Evolutionary conservation across 139 green algal genomes (phyloP).

Genomic region (Chlorella sp.): DNA sequence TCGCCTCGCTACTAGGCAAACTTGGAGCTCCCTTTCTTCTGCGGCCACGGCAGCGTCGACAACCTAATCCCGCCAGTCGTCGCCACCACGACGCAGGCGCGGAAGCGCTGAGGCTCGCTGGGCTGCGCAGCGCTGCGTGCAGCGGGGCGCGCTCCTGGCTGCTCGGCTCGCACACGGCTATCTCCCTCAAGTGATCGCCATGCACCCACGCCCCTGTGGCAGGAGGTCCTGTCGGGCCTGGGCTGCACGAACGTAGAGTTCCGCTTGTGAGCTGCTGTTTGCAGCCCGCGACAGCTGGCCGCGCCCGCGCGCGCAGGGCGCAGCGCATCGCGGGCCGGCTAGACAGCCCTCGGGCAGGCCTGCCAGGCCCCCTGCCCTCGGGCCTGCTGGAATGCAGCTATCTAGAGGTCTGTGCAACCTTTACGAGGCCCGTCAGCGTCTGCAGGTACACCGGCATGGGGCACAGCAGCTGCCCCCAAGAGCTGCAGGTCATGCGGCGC

Average conservation of each 20-base stretch:
- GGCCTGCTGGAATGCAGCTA: too few relatives aligned
- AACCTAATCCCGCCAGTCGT: constrained; percentile 34
- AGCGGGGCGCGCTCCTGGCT: neutral
- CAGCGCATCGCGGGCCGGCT: too few relatives aligned
- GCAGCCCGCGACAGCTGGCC: too few relatives aligned
- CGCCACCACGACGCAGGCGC: constrained; percentile 9
- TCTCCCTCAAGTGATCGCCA: too few relatives aligned
- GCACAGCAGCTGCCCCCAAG: constrained; percentile 35
- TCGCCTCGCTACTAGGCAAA: too few relatives aligned
- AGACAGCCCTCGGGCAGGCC: too few relatives aligned
- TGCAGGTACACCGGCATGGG: constrained; percentile 44
- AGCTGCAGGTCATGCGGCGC: constrained; percentile 36
- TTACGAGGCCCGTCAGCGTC: neutral
- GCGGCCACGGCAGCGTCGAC: constrained; percentile 42
- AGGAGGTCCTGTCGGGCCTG: constrained; percentile 20
- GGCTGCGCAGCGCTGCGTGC: neutral
- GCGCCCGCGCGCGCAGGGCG: too few relatives aligned
- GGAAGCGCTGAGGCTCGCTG: neutral
- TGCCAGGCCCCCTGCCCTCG: too few relatives aligned
- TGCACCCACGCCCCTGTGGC: neutral
- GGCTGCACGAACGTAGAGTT: constrained; percentile 22
- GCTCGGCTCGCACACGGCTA: too few relatives aligned
- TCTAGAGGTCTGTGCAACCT: too few relatives aligned
- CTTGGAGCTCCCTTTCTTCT: constrained; percentile 37
- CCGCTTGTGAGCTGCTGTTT: constrained; percentile 18